A percentile compares a stretch with the other conserved stretches of the same genome.
These are phyloP conservation scores for Alternaria gaisen DNA, from an alignment of 2,329 filamentous ascomycete species.

Conservation along the genomic window DNA sequence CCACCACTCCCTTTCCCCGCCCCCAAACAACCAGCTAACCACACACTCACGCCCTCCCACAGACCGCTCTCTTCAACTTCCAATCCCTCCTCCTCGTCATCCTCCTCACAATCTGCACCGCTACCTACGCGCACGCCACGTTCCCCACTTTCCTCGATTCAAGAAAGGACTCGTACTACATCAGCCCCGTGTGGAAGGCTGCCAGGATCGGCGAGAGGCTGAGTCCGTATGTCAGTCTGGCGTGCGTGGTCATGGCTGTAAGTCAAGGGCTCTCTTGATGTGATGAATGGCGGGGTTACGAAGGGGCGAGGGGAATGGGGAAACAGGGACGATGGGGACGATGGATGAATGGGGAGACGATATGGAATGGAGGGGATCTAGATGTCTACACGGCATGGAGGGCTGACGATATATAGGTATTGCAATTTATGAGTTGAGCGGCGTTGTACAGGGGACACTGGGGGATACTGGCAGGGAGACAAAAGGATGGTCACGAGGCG, in stretches of 20 bases:
- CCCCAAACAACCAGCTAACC: not conserved
- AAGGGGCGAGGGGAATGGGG: no score
- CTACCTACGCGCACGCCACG: slow-evolving; percentile 89
- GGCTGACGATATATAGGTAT: slow-evolving; percentile 24
- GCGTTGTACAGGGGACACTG: not conserved
- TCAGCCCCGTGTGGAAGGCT: slow-evolving; percentile 95
- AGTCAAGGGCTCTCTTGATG: slow-evolving; percentile 9
- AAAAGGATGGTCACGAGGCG: not conserved
- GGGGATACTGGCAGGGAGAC: not conserved
- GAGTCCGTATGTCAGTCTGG: slow-evolving; percentile 94
- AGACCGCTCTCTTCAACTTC: slow-evolving; percentile 99
- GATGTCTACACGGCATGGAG: not conserved
- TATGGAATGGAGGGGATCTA: no score
- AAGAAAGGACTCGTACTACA: slow-evolving; percentile 82
- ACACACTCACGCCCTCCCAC: slow-evolving; percentile 50
- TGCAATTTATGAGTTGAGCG: slow-evolving; percentile 41
- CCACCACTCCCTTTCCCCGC: not conserved
- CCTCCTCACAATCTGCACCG: slow-evolving; percentile 94
- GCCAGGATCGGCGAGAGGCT: slow-evolving; percentile 91
- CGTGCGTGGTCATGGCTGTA: slow-evolving; percentile 93
- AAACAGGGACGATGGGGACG: not conserved
- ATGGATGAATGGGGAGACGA: no score
- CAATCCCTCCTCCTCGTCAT: slow-evolving; percentile 94
- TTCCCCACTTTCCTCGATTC: slow-evolving; percentile 90
- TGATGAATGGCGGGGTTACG: not conserved